Percentiles rank a stretch among this genome's conserved stretches.
These are phyloP conservation scores for Sclerotinia sclerotiorum DNA, from an alignment of 2,329 filamentous ascomycete species.

Conservation along the genomic window DNA sequence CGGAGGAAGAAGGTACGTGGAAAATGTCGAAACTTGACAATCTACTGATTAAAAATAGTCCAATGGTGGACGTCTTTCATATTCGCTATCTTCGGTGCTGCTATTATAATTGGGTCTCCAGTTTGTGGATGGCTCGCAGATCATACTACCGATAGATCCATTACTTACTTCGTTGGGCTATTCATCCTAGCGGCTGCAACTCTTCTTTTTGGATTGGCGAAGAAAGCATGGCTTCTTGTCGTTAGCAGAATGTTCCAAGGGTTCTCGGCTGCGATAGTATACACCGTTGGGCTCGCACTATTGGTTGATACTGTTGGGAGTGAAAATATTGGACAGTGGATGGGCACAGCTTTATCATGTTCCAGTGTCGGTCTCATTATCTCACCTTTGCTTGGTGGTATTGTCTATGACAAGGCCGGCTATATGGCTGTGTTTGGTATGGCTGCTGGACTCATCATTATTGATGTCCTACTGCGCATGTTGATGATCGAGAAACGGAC, in stretches of 20 bases:
- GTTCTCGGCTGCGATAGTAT: conserved; percentile 64
- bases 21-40: background rate
- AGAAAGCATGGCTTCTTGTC: conserved; percentile 12
- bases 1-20: conserved; percentile 40
- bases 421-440: conserved; percentile 61
- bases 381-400: conserved; percentile 45
- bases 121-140: conserved; percentile 48
- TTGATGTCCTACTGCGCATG: conserved; percentile 55
- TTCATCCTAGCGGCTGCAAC: conserved; percentile 45
- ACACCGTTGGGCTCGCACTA: conserved; percentile 69
- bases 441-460: conserved; percentile 52
- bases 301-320: conserved; percentile 67
- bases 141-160: conserved; percentile 57
- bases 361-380: conserved; percentile 56
- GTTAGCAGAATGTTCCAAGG: conserved; percentile 24
- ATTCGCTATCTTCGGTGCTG: conserved; percentile 24
- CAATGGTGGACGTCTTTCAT: conserved; percentile 26
- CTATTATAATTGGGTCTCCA: conserved; percentile 23
- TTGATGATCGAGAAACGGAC: conserved; percentile 56
- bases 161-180: conserved; percentile 62
- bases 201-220: conserved; percentile 59
- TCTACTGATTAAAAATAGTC: conserved; percentile 11
- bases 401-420: conserved; percentile 43
- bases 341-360: conserved; percentile 60
- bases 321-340: conserved; percentile 57